These are phyloP conservation scores for Yamadazyma diospyri DNA, from an alignment of 1,139 yeast genomes.

Conservation along the genomic window DNA sequence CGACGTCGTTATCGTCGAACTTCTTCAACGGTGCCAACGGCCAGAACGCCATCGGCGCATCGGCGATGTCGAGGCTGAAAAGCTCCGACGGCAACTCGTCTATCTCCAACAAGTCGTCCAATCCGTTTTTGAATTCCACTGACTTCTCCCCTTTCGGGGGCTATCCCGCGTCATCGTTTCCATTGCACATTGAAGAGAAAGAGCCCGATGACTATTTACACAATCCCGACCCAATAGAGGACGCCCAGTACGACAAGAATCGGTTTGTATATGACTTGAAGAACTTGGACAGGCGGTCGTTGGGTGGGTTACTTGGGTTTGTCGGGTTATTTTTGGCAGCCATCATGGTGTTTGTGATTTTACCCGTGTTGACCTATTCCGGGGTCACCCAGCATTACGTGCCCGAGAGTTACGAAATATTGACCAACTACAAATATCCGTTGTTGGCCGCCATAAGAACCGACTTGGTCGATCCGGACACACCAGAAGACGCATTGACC, in stretches of 20 bases:
- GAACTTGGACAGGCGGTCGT: conserved; percentile 56
- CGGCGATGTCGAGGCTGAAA: conserved; percentile 7
- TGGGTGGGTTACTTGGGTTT: conserved; percentile 59
- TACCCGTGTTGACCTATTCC: conserved; percentile 74
- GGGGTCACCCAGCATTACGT: conserved; percentile 45
- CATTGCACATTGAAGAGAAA: conserved; percentile 80
- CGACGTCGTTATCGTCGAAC: conserved; percentile 37
- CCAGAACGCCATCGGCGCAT: neutral
- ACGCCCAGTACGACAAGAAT: conserved; percentile 71
- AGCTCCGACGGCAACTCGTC: conserved; percentile 15
- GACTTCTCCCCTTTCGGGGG: conserved; percentile 87
- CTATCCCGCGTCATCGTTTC: conserved; percentile 85
- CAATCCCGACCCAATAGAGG: conserved; percentile 89
- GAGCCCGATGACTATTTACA: conserved; percentile 91
- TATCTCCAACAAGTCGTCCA: conserved; percentile 16
- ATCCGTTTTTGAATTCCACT: conserved; percentile 19
- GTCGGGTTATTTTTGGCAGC: conserved; percentile 55
- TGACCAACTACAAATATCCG: conserved; percentile 60
- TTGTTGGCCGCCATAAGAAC: conserved; percentile 60
- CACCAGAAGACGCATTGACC: conserved; percentile 55
- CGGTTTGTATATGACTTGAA: conserved; percentile 58
- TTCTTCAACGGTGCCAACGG: conserved; percentile 8
- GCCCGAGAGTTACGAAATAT: conserved; percentile 37
- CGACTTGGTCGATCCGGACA: conserved; percentile 69
- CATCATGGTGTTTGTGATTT: conserved; percentile 59